Conservation (phyloP, 164 flowering plant genomes). For the Vitis rotundifolia region DNA sequence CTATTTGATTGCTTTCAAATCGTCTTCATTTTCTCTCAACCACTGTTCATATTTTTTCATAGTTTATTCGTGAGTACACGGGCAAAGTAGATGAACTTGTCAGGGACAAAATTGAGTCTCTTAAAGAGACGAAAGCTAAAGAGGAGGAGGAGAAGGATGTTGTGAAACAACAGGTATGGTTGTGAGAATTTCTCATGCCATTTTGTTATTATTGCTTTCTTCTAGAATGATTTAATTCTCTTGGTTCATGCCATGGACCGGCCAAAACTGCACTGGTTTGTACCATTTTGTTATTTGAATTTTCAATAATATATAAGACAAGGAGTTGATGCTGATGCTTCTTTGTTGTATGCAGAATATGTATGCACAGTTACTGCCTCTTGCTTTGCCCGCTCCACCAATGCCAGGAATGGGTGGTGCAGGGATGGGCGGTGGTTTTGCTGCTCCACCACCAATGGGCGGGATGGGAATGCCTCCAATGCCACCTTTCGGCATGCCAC, state of each 20-base stretch:
- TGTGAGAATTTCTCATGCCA: background rate
- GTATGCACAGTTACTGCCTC: conserved; percentile 83
- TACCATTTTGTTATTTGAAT: no score
- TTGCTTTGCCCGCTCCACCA: conserved; percentile 83
- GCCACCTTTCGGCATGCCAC: conserved; percentile 83
- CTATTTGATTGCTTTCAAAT: no score
- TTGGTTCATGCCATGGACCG: background rate
- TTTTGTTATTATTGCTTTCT: background rate
- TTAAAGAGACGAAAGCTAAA: conserved; percentile 57
- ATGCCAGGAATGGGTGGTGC: conserved; percentile 66
- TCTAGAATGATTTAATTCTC: background rate
- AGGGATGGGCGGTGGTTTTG: conserved; percentile 37
- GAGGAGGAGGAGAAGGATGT: conserved; percentile 75
- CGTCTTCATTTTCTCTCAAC: background rate
- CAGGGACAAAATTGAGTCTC: conserved; percentile 67
- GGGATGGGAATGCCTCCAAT: conserved; percentile 80
- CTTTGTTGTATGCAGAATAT: conserved; percentile 59
- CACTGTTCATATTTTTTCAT: conserved; percentile 2
- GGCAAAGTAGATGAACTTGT: conserved; percentile 75
- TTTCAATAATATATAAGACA: no score
- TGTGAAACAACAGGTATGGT: conserved; percentile 68
- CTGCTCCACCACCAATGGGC: conserved; percentile 60
- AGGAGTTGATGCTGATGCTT: background rate
- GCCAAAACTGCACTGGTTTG: no score
- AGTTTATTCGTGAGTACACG: conserved; percentile 71